Base-by-base conservation (phyloP, 768 basidiomycete species). In the Tephrocybe sp. region DNA sequence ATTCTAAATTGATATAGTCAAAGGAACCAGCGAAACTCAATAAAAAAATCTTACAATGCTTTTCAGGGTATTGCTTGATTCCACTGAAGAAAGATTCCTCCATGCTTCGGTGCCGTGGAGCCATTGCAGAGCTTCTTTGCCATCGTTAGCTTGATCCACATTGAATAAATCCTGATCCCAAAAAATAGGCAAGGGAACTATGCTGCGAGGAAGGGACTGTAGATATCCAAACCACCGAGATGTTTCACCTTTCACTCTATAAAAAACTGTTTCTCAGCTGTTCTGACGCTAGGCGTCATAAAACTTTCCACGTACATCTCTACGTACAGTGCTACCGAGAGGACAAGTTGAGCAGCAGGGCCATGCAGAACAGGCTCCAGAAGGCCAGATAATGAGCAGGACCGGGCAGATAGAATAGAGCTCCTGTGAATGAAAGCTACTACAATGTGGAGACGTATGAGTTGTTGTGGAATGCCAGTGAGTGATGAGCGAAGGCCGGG, bases 161-260 rank as follows among this genome's bases (percentile, higher is more conserved):
- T 49, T 25, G 8, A 30, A 36, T 16, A 52, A 40, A 18, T 57
- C 43, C 36, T 40, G 36, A 4, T n/a, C 31, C 88, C 87, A 88
- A 55, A 88, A 79, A 16, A 83, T 52, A 27, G 84, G 83, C 25
- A 87, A 70, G 49, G 82, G 78, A 18, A 84, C 77, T 4, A 62
- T 59, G 34, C 64, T 61, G 36, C 59, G 50, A n/a, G 86, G 82
- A 5, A 90, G 69, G 10, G 82, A 81, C 55, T 84, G 78, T 4
- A 90, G 60, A 65, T 89, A 90, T 38, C 76, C 79, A 55, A 64
- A 72, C 84, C 86, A 90, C 36, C 69, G 69, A 8, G 87, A 88
- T 21, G 47, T 45, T 39, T 61, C 37, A 29, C 77, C 79, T 46
- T 62, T 68, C 41, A 82, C 59, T 49, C 86, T 88, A 53, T 42